Evolutionary conservation across 139 green algal species (phyloP).

Genomic region (Marvania coccoides): DNA sequence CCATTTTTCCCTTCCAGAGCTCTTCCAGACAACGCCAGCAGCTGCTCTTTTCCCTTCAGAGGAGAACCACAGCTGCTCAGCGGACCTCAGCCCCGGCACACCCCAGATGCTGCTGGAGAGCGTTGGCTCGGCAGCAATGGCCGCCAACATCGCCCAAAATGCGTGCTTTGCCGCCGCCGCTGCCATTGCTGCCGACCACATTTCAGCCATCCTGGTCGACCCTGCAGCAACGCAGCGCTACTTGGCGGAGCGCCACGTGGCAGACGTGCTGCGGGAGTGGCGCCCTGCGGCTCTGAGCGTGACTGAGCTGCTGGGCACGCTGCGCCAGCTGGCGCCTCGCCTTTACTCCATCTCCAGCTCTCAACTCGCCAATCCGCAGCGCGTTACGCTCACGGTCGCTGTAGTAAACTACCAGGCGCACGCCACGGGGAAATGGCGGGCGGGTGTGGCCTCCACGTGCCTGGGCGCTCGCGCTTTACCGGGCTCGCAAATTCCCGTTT

Average conservation of each 20-base stretch:
- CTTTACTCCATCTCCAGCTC: conserved; percentile 82
- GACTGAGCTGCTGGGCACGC: conserved; percentile 26
- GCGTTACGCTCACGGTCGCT: conserved; percentile 53
- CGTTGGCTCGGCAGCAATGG: neutral
- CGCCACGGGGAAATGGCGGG: conserved; percentile 21
- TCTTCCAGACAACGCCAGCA: no score
- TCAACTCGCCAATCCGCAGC: conserved; percentile 15
- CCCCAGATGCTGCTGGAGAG: no score
- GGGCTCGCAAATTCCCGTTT: conserved; percentile 52
- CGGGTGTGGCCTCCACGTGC: conserved; percentile 71
- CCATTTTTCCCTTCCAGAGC: no score
- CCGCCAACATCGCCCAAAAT: no score
- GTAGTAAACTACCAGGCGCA: conserved; percentile 61
- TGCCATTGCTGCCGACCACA: neutral
- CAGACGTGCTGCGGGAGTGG: conserved; percentile 67
- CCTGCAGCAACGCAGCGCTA: neutral
- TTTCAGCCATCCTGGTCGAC: neutral
- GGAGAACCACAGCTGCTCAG: no score
- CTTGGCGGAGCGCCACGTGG: neutral
- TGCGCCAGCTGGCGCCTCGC: conserved; percentile 75
- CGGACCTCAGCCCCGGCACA: no score
- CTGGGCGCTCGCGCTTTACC: conserved; percentile 40
- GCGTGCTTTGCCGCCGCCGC: no score
- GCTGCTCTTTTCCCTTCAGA: no score
- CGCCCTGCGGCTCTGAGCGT: conserved; percentile 9